phyloP scores from a whole-genome alignment of 177 flowering plant species.

The Vitis hybrid region DNA sequence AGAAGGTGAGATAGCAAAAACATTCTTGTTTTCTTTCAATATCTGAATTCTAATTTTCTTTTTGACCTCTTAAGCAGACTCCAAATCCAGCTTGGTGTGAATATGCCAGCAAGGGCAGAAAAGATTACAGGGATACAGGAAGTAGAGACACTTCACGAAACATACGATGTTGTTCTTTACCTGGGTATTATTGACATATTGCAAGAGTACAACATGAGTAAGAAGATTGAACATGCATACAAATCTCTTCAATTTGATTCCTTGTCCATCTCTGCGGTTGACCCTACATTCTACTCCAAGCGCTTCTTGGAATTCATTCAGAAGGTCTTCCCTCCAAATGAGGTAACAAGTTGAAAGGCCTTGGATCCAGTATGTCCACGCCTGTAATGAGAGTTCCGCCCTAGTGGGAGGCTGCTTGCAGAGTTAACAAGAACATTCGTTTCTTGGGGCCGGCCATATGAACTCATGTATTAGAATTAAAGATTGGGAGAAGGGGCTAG shows the following conservation, averaged over 20 bases:
- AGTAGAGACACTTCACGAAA: conserved; percentile 52
- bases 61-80: conserved; percentile 48
- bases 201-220: conserved; percentile 88
- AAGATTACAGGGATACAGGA: conserved; percentile 47
- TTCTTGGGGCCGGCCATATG: no score
- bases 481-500: no score
- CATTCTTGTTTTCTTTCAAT: conserved; percentile 33
- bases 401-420: background rate
- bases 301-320: conserved; percentile 80
- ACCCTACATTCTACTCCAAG: conserved; percentile 76
- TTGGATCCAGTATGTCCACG: background rate
- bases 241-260: conserved; percentile 93
- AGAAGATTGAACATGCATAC: conserved; percentile 92
- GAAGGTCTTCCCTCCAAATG: conserved; percentile 74
- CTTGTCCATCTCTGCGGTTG: conserved; percentile 90
- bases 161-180: conserved; percentile 85
- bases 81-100: conserved; percentile 97
- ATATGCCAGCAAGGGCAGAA: conserved; percentile 99
- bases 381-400: background rate
- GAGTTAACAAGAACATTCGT: background rate
- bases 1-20: no score
- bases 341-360: conserved; percentile 13
- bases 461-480: no score
- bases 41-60: conserved; percentile 30
- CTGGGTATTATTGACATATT: conserved; percentile 91